phyloP scores from a whole-genome alignment of 78 protist genomes.

The Protostelium mycophagum region DNA sequence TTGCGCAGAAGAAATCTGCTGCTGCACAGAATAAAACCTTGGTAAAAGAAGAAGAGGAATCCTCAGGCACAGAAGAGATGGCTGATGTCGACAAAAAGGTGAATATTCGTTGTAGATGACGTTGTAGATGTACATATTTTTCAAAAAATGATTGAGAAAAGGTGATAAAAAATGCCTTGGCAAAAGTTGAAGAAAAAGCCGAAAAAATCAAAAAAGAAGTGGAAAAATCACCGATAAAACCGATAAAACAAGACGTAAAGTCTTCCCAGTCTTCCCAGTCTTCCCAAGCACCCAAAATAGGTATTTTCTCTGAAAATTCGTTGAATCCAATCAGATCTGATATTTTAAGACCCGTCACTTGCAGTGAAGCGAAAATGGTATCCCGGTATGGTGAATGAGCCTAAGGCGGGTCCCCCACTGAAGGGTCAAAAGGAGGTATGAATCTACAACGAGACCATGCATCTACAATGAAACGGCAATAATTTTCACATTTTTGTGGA shows the following conservation, averaged over 20 bases:
- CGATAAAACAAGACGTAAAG: not conserved
- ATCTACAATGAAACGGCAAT: not conserved
- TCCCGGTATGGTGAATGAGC: not conserved
- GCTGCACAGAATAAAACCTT: not conserved
- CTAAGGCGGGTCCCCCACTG: not conserved
- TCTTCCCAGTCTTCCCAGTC: not conserved
- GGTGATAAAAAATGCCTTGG: not conserved
- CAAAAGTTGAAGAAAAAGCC: not conserved
- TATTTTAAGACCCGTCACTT: not conserved
- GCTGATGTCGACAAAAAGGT: not conserved
- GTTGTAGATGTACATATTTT: not conserved
- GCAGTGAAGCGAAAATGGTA: not conserved
- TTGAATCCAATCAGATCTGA: too few relatives aligned
- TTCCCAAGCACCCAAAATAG: not conserved
- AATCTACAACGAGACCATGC: not conserved
- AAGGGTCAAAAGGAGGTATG: not conserved
- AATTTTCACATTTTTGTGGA: too few relatives aligned
- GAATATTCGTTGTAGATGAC: not conserved
- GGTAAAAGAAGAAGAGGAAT: not conserved
- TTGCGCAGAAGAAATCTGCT: not conserved
- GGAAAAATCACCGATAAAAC: not conserved
- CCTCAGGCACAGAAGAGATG: not conserved
- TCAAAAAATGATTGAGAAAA: not conserved
- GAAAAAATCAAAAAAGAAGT: too few relatives aligned
- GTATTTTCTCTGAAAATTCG: too few relatives aligned